These are phyloP conservation scores for Boletellus deceptivus DNA, from an alignment of 1,284 basidiomycete species.

Conservation along the genomic window DNA sequence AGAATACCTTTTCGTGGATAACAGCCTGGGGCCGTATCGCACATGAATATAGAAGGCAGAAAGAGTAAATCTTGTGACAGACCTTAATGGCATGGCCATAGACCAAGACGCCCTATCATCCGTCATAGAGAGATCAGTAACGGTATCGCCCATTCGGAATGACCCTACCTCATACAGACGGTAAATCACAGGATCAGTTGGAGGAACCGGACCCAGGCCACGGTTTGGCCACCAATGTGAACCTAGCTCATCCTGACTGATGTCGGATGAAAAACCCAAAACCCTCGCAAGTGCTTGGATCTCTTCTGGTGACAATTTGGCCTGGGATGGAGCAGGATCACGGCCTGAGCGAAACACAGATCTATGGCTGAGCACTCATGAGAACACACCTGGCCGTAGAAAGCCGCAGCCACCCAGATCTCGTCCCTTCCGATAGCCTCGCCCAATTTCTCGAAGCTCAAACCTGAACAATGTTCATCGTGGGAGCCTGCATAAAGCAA, in stretches of 20 bases:
- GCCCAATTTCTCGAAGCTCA: slow-evolving; percentile 74
- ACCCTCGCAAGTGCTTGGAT: slow-evolving; percentile 51
- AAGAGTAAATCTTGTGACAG: slow-evolving; percentile 10
- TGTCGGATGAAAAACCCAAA: slow-evolving; percentile 45
- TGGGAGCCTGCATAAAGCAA: not conserved
- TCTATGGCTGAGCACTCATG: not conserved
- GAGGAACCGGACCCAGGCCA: slow-evolving; percentile 59
- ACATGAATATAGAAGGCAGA: not conserved
- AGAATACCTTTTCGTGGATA: slow-evolving; percentile 78
- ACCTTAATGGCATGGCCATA: slow-evolving; percentile 82
- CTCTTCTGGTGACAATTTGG: slow-evolving; percentile 65
- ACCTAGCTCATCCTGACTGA: slow-evolving; percentile 53
- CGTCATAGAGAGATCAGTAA: not conserved
- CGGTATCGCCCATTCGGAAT: not conserved
- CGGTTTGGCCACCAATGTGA: slow-evolving; percentile 73
- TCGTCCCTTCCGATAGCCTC: slow-evolving; percentile 74
- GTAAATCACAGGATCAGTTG: slow-evolving; percentile 82
- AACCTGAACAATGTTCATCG: slow-evolving; percentile 38
- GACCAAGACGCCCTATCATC: slow-evolving; percentile 63
- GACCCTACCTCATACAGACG: slow-evolving; percentile 74
- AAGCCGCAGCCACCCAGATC: slow-evolving; percentile 85
- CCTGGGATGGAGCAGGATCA: slow-evolving; percentile 39
- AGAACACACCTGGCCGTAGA: slow-evolving; percentile 73
- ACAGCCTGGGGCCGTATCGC: slow-evolving; percentile 50
- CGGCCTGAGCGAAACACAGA: not conserved